Evolutionary conservation across 768 basidiomycete genomes (phyloP).

Genomic region (Tricholoma furcatifolium): DNA sequence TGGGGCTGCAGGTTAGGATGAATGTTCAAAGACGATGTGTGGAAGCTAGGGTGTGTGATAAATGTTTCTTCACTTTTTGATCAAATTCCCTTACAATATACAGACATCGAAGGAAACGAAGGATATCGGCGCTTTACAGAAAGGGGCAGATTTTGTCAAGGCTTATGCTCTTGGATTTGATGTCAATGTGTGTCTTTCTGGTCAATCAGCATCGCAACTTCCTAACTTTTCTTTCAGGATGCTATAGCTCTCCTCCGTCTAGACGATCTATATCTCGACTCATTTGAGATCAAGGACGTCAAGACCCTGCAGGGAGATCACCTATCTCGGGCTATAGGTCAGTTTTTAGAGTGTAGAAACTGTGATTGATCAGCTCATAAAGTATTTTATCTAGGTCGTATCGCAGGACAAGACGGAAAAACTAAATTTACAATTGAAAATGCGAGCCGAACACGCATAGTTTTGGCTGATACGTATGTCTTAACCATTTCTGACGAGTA

Average conservation of each 20-base stretch:
- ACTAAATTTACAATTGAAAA: conserved; percentile 99
- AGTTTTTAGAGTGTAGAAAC: conserved; percentile 11
- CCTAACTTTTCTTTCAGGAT: conserved; percentile 51
- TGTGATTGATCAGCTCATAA: neutral
- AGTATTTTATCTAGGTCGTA: conserved; percentile 62
- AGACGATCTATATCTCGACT: conserved; percentile 97
- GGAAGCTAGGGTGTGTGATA: conserved; percentile 78
- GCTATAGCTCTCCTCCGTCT: conserved; percentile 92
- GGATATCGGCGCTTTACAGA: conserved; percentile 90
- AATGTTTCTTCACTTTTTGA: neutral
- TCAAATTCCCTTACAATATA: neutral
- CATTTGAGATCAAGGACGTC: conserved; percentile 98
- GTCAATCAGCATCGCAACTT: neutral
- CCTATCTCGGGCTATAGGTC: conserved; percentile 95
- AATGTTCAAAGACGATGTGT: conserved; percentile 87
- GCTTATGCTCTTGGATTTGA: conserved; percentile 95
- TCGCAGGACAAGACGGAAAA: conserved; percentile 98
- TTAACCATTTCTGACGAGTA: neutral
- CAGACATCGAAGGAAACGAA: conserved; percentile 95
- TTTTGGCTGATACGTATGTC: conserved; percentile 93
- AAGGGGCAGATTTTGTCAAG: conserved; percentile 96
- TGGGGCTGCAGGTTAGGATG: conserved; percentile 96
- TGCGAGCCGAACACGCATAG: conserved; percentile 93
- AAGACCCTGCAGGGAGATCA: conserved; percentile 98
- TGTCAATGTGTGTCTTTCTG: conserved; percentile 68